Evolutionary conservation across 352 stramenopile species (phyloP), one percentile per base, ranked within the genome.

Genomic region (Globisporangium splendens): DNA sequence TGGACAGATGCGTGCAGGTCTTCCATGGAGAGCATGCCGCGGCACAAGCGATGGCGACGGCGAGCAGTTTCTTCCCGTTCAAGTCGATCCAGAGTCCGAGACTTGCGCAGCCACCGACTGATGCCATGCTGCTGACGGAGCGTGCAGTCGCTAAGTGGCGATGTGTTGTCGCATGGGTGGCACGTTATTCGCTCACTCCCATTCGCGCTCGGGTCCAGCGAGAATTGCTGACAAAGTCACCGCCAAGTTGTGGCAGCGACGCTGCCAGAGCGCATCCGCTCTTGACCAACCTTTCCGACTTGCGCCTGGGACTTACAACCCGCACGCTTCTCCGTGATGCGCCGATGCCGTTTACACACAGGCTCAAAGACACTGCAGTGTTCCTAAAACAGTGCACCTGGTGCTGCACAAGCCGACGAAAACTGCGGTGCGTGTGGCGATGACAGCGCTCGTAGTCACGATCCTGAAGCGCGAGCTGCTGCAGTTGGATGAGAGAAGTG

Each of bases 361-460:
- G 59, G 1, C 42, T 71, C 8, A 75, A 72, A 42, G 70, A 89
- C 12, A 70, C 79, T 10, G 66, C 70, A 7, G 22, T 59, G 5
- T 74, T 82, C 48, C 67, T 93, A 72, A 75, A 24, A 46, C 74
- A 8, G 35, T 88, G 39, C 71, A 78, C 21, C 70, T 68, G 10
- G 66, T 86, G 50, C 57, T 83, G 2, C 53, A 73, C 6, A 93
- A 93, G 42, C 73, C 77, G 0, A 64, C 79, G 46, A 86, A 80
- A 18, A 60, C 72, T 8, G 60, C 64, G 3, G 69, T 86, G 0
- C 77, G 80, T 0, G 50, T 77, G 28, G 67, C 60, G 4, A 71
- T 68, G 18, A 69, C 86, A 8, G 59, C 70, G 10, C 66, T 86
- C 0, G 56, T 86, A 14, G 63, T 69, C 0, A 51, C 60, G 8